A percentile compares a stretch with the other conserved stretches of the same genome.
These are phyloP conservation scores for Dalbergia cultrata DNA, from an alignment of 306 rosid genomes.

Conservation along the genomic window DNA sequence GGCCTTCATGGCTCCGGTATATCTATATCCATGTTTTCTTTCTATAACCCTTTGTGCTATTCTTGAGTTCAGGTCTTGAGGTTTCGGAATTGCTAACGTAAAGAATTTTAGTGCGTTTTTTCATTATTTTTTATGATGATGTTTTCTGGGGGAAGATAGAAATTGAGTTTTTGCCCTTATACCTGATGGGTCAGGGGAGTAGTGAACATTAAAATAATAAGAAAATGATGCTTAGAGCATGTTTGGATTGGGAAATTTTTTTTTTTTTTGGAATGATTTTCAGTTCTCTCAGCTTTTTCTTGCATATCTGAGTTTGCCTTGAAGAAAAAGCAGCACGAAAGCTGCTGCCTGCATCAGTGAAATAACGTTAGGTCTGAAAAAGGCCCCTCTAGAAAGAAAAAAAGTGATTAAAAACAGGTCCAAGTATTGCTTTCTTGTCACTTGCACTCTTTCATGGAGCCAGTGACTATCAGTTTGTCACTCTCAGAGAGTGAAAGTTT, in stretches of 20 bases:
- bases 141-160: constrained; percentile 27
- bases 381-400: no score
- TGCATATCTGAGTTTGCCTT: background rate
- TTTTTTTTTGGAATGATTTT: no score
- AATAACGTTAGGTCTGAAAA: background rate
- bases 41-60: background rate
- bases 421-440: constrained; percentile 22
- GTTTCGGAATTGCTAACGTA: background rate
- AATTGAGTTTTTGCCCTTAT: background rate
- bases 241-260: no score
- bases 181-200: background rate
- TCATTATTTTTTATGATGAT: background rate
- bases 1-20: constrained; percentile 91
- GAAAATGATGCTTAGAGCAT: background rate
- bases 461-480: background rate
- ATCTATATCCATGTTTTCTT: constrained; percentile 4
- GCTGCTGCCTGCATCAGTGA: background rate
- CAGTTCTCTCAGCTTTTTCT: background rate
- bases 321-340: background rate
- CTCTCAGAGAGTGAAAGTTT: background rate
- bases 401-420: background rate
- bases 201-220: background rate
- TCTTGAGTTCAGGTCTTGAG: background rate
- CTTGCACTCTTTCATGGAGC: constrained; percentile 6
- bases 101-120: constrained; percentile 1